phyloP scores from a whole-genome alignment of 148 eudicot genomes.

The Rhododendron henanense region DNA sequence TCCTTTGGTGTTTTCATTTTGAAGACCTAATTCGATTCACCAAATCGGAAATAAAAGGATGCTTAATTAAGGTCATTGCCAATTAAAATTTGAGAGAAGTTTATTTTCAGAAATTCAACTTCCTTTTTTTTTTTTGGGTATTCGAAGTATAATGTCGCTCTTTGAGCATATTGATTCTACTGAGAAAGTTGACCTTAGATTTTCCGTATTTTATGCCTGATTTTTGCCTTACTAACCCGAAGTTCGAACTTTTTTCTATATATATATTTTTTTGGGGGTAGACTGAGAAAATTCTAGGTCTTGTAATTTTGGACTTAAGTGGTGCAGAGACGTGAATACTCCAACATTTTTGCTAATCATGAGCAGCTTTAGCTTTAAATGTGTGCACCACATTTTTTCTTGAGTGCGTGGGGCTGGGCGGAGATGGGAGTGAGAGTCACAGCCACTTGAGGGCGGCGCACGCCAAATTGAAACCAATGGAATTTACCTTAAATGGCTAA shows the following conservation, averaged over 20 bases:
- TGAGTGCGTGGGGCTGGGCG: not conserved
- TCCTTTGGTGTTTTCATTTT: not conserved
- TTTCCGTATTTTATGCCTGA: not conserved
- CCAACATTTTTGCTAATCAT: not conserved
- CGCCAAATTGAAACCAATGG: not conserved
- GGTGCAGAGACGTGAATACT: not conserved
- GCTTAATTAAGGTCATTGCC: too few relatives aligned
- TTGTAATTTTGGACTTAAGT: not conserved
- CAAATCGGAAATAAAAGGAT: too few relatives aligned
- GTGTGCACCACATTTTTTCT: not conserved
- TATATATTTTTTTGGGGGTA: too few relatives aligned
- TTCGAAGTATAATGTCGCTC: too few relatives aligned
- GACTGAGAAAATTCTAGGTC: not conserved
- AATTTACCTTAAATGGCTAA: not conserved
- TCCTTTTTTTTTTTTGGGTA: too few relatives aligned
- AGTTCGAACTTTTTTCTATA: too few relatives aligned
- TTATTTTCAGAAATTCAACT: too few relatives aligned
- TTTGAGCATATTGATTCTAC: not conserved
- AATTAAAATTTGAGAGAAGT: not conserved
- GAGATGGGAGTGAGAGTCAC: not conserved
- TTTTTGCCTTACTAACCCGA: not conserved
- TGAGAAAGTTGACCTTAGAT: too few relatives aligned
- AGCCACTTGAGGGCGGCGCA: not conserved
- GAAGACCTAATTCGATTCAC: not conserved
- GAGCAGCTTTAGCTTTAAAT: not conserved